Base-by-base conservation (phyloP, 257 asterid genomes). In the Capsicum baccatum region DNA sequence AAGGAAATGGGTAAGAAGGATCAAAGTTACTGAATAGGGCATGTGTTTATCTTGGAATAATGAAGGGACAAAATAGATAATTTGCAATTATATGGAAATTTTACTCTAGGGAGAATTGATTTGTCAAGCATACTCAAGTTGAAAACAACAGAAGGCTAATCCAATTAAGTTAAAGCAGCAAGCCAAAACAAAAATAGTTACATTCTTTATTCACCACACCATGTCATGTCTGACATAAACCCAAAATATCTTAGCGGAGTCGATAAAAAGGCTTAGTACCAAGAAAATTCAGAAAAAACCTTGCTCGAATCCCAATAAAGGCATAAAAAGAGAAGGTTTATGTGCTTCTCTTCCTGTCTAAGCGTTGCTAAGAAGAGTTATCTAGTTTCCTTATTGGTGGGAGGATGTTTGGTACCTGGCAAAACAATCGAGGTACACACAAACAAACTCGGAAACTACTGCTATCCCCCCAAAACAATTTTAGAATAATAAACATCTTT, bases 61-160 rank as follows among this genome's bases (percentile, higher is more conserved):
- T 21, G 47, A 76, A 52, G 64, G 7, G 81, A 76, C 63, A 76
- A 54, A 54, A 76, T 12, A 39, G 15, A 26, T 47, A 26, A 47
- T 52, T 26, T 5, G 14, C 33, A 26, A 26, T 26, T 26, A 21
- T 52, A 50, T 13, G 52, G 48, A 50, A 74, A 52, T 52, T 74
- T 76, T 50, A 76, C 50, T 21, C 13, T 74, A 50, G 62, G 62
- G 62, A 74, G 33, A 42, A 48, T 60, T 60, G 44, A 74, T 50
- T 73, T 47, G 79, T 6, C 80, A 74, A 50, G 44, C 80, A 74
- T 48, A 71, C 44, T 71, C 79, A 71, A 71, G 79, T n/a, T 71
- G 37, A 44, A n/a, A 71, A 71, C 58, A 47, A 47, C 57, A 71
- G 79, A 71, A 71, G 56, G 80, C 80, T 47, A 71, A 3, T 71